Evolutionary conservation across 371 early-diverging fungal species (phyloP), one percentile per base, ranked within the genome.

Genomic region (Apophysomyces trapeziformis): DNA sequence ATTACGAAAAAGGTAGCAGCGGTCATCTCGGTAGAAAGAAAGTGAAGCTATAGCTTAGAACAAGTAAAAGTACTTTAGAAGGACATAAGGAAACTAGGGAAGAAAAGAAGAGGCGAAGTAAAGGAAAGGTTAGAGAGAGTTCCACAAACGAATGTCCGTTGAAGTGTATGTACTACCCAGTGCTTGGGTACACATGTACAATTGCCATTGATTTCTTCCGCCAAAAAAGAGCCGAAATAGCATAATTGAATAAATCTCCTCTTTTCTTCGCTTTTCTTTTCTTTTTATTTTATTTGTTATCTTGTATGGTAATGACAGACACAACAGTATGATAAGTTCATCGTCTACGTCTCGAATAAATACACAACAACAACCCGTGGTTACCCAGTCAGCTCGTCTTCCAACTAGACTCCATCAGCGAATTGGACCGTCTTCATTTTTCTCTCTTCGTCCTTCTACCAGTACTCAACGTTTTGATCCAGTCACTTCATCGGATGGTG

Each of bases 131-230:
- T 32, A 9, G 21, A 7, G 21, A 18, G 5, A 21, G 16, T 41
- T 8, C 41, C 13, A 41, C 41, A 41, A 41, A 50, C 5, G 9
- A 21, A 9, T 45, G 7, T 6, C 21, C n/a, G 35, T 18, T 50
- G 21, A 9, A 9, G 54, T 21, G 18, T n/a, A 18, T 50, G 54
- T 50, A 50, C 7, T 26, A 50, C 54, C 21, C 21, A 50, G 54
- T 50, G 21, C 7, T 21, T 50, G 54, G 54, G 54, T 50, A 26
- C 54, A 50, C 54, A 50, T 50, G 54, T 50, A 21, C 21, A 50
- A 50, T 50, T 50, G 21, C 54, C 54, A 21, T 50, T 50, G 54
- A n/a, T 50, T 50, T 50, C 54, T 50, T 26, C 54, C 54, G 54
- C 54, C 21, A n/a, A 50, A 26, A 50, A 50, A 50, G 54, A 21